A percentile compares a stretch with the other conserved stretches of the same genome.
Evolutionary conservation across 805 yeast species (phyloP).

Genomic region (Ogataea kodamae): DNA sequence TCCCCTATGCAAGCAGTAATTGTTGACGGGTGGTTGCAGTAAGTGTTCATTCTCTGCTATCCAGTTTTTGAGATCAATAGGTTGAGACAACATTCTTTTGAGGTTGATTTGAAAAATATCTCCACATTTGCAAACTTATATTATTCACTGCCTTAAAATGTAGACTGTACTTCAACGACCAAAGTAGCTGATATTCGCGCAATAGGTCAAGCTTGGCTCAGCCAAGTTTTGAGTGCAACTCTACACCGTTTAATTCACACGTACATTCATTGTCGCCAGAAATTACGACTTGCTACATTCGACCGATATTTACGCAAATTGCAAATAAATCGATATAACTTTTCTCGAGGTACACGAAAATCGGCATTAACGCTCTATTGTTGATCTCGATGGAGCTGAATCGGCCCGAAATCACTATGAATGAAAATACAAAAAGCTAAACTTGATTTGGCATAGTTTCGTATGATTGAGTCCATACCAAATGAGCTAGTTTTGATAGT

Average conservation of each 20-base stretch:
- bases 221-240: no score
- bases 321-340: conserved; percentile 3
- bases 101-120: conserved; percentile 1
- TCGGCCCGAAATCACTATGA: conserved; percentile 8
- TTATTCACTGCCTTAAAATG: conserved; percentile 1
- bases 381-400: neutral
- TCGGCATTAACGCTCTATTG: conserved; percentile 3
- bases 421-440: neutral
- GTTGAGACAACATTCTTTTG: conserved; percentile 48
- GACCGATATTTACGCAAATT: conserved; percentile 18
- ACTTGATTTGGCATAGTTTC: no score
- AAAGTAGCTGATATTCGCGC: no score
- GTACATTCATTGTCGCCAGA: no score
- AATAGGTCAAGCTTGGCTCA: no score
- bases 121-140: conserved; percentile 1
- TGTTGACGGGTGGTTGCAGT: conserved; percentile 88
- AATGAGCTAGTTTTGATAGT: conserved; percentile 21
- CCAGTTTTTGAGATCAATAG: conserved; percentile 81
- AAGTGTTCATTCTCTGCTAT: conserved; percentile 69
- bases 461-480: conserved; percentile 28
- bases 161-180: no score
- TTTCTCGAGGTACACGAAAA: conserved; percentile 1
- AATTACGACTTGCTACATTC: no score
- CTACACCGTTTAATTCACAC: no score
- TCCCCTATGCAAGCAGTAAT: conserved; percentile 83